Evolutionary conservation across 139 green algal species (phyloP).

Genomic region (Microglena sp.): DNA sequence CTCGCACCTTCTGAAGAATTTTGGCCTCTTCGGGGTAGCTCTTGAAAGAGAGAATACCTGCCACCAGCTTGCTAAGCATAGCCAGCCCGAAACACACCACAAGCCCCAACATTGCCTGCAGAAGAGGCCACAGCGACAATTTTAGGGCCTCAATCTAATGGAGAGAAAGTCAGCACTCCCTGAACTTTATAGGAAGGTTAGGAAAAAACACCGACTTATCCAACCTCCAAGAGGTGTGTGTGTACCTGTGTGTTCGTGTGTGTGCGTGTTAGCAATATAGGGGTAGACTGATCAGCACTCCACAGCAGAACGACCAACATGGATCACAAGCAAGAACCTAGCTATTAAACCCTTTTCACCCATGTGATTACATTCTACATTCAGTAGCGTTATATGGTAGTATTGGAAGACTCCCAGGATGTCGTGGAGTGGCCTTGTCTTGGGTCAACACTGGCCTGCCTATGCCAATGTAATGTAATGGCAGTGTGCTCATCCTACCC

Average conservation of each 20-base stretch:
- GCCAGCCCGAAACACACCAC: constrained; percentile 21
- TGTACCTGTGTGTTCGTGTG: not conserved
- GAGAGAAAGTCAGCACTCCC: too few relatives aligned
- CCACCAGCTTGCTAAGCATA: constrained; percentile 16
- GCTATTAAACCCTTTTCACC: too few relatives aligned
- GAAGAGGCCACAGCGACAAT: too few relatives aligned
- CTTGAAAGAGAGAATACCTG: constrained; percentile 38
- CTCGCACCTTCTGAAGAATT: constrained; percentile 30
- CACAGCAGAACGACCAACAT: too few relatives aligned
- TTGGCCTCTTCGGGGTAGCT: constrained; percentile 37
- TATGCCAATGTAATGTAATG: not conserved
- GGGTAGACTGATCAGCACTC: not conserved
- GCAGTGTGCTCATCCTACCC: not conserved
- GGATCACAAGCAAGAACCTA: too few relatives aligned
- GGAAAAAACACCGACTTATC: too few relatives aligned
- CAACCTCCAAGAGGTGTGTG: not conserved
- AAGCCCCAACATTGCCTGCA: too few relatives aligned
- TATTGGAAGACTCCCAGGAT: not conserved
- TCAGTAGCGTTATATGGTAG: too few relatives aligned
- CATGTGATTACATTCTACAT: too few relatives aligned
- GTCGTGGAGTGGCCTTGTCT: not conserved
- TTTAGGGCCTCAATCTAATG: too few relatives aligned
- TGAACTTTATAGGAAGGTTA: too few relatives aligned
- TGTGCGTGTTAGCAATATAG: not conserved
- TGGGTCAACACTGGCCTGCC: not conserved